Base-by-base conservation (phyloP, 768 basidiomycete species). In the Mycena leptocephala region DNA sequence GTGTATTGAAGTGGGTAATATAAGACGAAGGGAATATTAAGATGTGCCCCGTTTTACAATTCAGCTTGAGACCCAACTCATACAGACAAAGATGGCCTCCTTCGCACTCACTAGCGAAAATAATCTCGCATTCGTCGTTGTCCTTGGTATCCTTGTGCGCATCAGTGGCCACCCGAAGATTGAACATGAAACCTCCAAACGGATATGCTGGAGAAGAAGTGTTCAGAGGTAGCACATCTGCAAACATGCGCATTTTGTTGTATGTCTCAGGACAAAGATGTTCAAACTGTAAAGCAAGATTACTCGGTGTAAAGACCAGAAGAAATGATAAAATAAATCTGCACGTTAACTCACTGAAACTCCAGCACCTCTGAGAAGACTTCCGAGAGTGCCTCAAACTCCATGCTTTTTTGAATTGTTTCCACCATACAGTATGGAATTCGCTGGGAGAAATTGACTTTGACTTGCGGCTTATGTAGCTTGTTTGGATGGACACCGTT, bases 101-200 rank as follows among this genome's bases (percentile, higher is more conserved):
- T 8, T 56, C 26, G 11, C 67, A 10, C 1, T 55, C 33, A 11
- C 20, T 56, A 7, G 41, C 28, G 24, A 56, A 68, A 5, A 56
- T 56, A 10, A 68, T 56, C 1, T 26, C 3, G 26, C 67, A 68
- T 37, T 35, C 35, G 5, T 56, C 8, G 3, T 10, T 18, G 35
- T 68, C 67, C 26, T 18, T 8, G 1, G 14, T 1, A 20, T 68
- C 67, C 16, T 68, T 68, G 37, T 68, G 67, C 1, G 67, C 67
- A 24, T 68, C 37, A 3, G 67, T 68, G 2, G 20, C 51, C 20
- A 68, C 67, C 3, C 67, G 51, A 3, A 68, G 13, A 20, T 68
- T 68, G 18, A 68, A 13, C 67, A 68, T 68, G 20, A 68, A 68
- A 5, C 67, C 53, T 8, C 37, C 35, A 35, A 68, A 68, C 1